Base-by-base conservation (phyloP, 345 rosid genomes). In the Arabidopsis thaliana region DNA sequence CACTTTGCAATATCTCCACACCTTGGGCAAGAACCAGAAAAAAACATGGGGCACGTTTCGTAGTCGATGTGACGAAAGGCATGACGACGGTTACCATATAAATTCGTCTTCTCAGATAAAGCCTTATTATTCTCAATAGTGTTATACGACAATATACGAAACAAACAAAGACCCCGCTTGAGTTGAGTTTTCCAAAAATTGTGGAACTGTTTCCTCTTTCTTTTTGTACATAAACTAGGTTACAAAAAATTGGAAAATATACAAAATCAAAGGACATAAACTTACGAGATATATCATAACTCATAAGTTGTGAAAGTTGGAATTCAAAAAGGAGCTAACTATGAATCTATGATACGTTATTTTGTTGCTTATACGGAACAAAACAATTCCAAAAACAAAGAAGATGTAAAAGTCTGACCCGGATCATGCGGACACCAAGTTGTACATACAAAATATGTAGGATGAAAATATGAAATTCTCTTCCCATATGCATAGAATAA, bases 31-130 rank as follows among this genome's bases (percentile, higher is more conserved):
- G 44, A 37, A 36, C 33, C 50, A 72, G 10, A 3, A 37, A 70
- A 24, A 34, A 30, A 45, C 25, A 44, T 16, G 32, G 32, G 3
- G 37, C 34, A 30, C 63, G 20, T 28, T 16, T 75, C 16, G 32
- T 52, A 46, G 65, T 73, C 52, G 24, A 4, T 16, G 65, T 76
- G 75, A 53, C 75, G 75, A 52, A 61, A 76, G 75, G 44, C 74
- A 69, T 76, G 79, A 76, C 79, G 69, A 76, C 5, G 7, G 41
- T 67, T 14, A 50, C 14, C 13, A 28, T 8, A 32, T 28, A n/a
- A n/a, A 4, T 13, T 60, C 4, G 24, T 25, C 49, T 6, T 62
- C 23, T 62, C 51, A 42, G 37, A 62, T 7, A 59, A 36, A 38
- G 48, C 16, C n/a, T 59, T 0, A 16, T 22, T 12, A 11, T 28